phyloP scores from a whole-genome alignment of 257 asterid species.

The Rubia yunnanensis region DNA sequence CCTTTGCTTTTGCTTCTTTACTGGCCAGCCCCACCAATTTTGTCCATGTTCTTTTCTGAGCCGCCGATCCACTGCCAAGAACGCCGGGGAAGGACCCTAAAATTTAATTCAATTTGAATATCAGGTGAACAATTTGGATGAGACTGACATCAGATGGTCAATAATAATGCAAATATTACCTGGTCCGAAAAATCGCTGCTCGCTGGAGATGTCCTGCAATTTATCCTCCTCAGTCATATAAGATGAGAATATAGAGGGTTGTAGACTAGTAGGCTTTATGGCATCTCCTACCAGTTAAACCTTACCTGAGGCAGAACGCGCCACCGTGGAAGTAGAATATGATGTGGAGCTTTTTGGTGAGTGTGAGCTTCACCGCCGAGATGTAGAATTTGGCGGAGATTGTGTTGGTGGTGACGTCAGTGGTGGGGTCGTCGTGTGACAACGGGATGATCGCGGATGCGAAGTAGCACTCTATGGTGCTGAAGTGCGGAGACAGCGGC shows the following conservation, averaged over 20 bases:
- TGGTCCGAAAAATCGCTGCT: constrained; percentile 6
- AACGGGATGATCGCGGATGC: no score
- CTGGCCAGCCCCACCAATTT: constrained; percentile 40
- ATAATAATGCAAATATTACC: neutral
- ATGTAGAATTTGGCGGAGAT: no score
- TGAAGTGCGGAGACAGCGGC: no score
- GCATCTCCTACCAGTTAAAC: no score
- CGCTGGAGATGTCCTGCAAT: neutral
- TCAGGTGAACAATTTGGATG: no score
- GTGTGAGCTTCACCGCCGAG: no score
- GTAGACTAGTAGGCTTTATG: neutral
- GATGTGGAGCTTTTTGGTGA: no score
- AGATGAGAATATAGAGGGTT: neutral
- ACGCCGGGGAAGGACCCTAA: neutral
- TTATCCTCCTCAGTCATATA: constrained; percentile 12
- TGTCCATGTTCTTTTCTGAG: constrained; percentile 39
- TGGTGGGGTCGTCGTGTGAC: no score
- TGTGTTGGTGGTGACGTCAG: no score
- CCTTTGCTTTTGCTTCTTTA: constrained; percentile 42
- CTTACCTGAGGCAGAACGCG: no score
- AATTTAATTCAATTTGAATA: neutral
- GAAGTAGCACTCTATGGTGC: no score
- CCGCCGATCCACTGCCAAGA: neutral
- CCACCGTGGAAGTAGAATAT: no score
- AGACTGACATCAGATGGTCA: neutral